Base-by-base conservation (phyloP, 169 alveolate genomes). In the Babesia divergens region DNA sequence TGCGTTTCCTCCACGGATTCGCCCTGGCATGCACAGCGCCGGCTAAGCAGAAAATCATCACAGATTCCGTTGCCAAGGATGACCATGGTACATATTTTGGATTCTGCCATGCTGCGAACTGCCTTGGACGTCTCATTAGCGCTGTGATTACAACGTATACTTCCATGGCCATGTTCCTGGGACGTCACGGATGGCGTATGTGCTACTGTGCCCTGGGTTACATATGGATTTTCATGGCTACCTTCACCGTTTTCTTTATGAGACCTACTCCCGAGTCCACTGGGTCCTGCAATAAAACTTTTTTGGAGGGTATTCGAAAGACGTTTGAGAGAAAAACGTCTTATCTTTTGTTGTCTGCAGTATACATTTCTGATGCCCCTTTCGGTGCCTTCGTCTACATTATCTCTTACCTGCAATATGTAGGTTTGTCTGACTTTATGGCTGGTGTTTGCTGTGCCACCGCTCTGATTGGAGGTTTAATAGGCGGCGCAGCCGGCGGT, bases 401-500 rank as follows among this genome's bases (percentile, higher is more conserved):
- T 70, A 89, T 94, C n/a, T 85, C 93, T 93, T 91, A 82, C 83
- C 77, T 93, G 53, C 97, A 94, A 77, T 94, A 94, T 70, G 82
- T 93, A 65, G 95, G 94, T 26, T 80, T 94, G 66, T 51, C 92
- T 32, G 93, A 93, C 70, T 64, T 84, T 49, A 83, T 79, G 72
- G 94, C 97, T 11, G 97, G 95, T 22, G 26, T 89, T 37, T 79
- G 92, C 50, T 79, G 89, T 28, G 96, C 95, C 11, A 64, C 84
- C 24, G 80, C 90, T 74, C 86, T 94, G 16, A 62, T 91, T 38
- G 97, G 97, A n/a, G 90, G 95, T 8, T 89, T 92, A 44, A 42
- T 90, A 32, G 96, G 97, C 22, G 97, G 97, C 9, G 92, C 90
- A 14, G 29, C 90, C 29, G 97, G 97, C 24, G 97, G 97, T 2